Evolutionary conservation across 208 protist species (phyloP).

Genomic region (Wallacemonas sp.): DNA sequence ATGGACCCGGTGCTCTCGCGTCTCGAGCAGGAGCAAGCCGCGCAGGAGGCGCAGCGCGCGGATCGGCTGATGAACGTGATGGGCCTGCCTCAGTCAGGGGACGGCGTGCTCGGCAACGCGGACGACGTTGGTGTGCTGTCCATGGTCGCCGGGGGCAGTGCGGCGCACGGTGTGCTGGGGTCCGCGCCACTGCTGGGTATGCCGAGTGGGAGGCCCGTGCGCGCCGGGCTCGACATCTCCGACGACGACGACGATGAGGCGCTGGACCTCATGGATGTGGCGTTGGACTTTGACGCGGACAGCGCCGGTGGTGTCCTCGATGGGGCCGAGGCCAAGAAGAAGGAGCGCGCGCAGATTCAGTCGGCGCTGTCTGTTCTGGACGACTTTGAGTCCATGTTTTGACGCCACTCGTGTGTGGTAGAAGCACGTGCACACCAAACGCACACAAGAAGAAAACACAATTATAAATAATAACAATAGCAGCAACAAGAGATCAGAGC

Average conservation of each 20-base stretch:
- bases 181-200: not conserved
- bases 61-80: conserved; percentile 62
- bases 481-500: too few relatives aligned
- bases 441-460: too few relatives aligned
- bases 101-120: too few relatives aligned
- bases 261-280: conserved; percentile 3
- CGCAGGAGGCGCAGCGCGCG: conserved; percentile 37
- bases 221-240: conserved; percentile 21
- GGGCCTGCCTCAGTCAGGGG: conserved; percentile 21
- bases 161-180: not conserved
- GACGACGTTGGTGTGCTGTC: not conserved
- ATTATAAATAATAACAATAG: too few relatives aligned
- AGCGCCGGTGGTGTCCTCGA: conserved; percentile 12
- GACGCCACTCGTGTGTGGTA: too few relatives aligned
- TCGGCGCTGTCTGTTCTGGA: conserved; percentile 79
- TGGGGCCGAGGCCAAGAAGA: conserved; percentile 25
- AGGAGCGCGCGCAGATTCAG: conserved; percentile 59
- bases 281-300: conserved; percentile 15
- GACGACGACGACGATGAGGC: conserved; percentile 26
- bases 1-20: conserved; percentile 70
- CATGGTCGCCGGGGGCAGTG: too few relatives aligned
- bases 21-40: conserved; percentile 49
- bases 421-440: too few relatives aligned
- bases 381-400: conserved; percentile 83
- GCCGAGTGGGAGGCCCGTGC: not conserved